Base-by-base conservation (phyloP, 1,284 basidiomycete species). In the Irpex rosettiformis region DNA sequence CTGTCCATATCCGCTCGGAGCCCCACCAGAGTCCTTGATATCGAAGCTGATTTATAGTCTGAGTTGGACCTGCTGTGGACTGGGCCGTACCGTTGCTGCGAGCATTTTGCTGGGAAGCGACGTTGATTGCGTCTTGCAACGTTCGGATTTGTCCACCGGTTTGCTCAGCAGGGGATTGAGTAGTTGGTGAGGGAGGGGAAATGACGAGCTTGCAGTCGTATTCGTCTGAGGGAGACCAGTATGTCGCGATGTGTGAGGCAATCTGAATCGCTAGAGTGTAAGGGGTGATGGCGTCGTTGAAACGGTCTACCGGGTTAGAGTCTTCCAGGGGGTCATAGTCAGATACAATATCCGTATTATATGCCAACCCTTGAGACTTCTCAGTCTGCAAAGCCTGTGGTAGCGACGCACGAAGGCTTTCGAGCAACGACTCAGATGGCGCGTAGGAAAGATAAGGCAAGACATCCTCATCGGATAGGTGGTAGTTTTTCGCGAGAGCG, bases 11-110 rank as follows among this genome's bases (percentile, higher is more conserved):
- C n/a, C 91, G 82, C 69, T 95, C 93, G 0, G 87, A 82, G 7
- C 93, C 93, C 86, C 89, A 91, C 91, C 91, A 95, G 11, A 94
- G 67, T 0, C 93, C 93, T 70, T 94, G 90, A 70, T 82, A 91
- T 40, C 83, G 78, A 37, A 72, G 78, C 65, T 88, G 85, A 0
- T 70, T 73, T 25, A 79, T 65, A 3, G 66, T 73, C 56, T 75
- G 72, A 16, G 48, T 42, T 5, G 60, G 16, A n/a, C n/a, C n/a
- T n/a, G n/a, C n/a, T n/a, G n/a, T n/a, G n/a, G 53, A 56, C 48
- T 51, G 25, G 3, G 62, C 52, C 7, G 55, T 16, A 7, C 55
- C 59, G 7, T 64, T 65, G 18, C 64, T 52, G 18, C 43, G 43
- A 3, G 43, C 43, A 18, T 47, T 47, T 18, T 47, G n/a, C 21